These are phyloP conservation scores for Imleria badia DNA, from an alignment of 768 basidiomycete genomes.

Conservation along the genomic window DNA sequence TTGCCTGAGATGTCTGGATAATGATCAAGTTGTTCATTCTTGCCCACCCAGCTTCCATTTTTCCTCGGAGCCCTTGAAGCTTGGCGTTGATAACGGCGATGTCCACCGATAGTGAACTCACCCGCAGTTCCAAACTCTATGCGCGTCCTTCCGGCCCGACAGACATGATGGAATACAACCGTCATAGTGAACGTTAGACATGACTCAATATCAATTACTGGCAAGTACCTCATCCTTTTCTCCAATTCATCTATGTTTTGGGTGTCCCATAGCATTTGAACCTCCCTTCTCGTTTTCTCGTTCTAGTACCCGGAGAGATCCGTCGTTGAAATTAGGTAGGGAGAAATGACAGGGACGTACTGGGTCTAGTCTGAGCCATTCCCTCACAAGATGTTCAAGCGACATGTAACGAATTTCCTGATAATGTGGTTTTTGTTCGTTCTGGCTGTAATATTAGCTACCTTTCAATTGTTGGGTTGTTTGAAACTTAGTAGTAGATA, in stretches of 20 bases:
- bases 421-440: background rate
- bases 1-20: conserved; percentile 78
- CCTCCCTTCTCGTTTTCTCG: conserved; percentile 37
- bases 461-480: too few relatives aligned
- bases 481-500: too few relatives aligned
- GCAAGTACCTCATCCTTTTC: conserved; percentile 40
- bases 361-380: conserved; percentile 51
- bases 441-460: background rate
- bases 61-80: conserved; percentile 63
- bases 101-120: conserved; percentile 25
- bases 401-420: background rate
- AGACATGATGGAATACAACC: background rate
- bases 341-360: conserved; percentile 25
- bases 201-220: background rate
- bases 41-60: conserved; percentile 89
- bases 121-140: conserved; percentile 91
- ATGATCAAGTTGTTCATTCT: conserved; percentile 88
- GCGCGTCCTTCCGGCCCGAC: conserved; percentile 51
- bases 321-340: background rate
- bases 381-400: conserved; percentile 44
- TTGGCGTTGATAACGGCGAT: background rate
- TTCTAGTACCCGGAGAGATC: conserved; percentile 29
- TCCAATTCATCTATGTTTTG: conserved; percentile 36
- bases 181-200: background rate
- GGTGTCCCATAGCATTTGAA: conserved; percentile 34